Evolutionary conservation across 306 rosid genomes (phyloP), one percentile per base, ranked within the genome.

Genomic region (Clitoria ternatea): DNA sequence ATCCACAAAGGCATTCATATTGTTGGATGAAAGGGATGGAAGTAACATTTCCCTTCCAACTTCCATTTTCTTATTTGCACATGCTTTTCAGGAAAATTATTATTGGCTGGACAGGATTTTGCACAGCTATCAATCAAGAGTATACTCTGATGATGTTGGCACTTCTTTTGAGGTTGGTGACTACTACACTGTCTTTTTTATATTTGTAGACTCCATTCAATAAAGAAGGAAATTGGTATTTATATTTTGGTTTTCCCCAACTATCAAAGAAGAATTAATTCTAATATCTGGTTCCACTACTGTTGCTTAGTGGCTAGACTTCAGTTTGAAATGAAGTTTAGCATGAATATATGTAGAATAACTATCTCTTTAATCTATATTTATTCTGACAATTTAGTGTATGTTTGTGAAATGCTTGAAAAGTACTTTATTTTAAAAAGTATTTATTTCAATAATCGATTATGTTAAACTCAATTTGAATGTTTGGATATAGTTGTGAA

Each of bases 61-160:
- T 76, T 59, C 33, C 29, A 47, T 50, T 55, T 68, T 73, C 86
- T 71, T 74, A 77, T 79, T 74, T 73, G 60, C 69, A 69, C 68
- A 4, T 70, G 37, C 60, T 76, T 81, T 80, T 82, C 90, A 94
- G 98, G 97, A 94, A 81, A 94, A 90, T 59, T 89, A 89, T 80
- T 94, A 81, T 79, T 89, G 98, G 97, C 88, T 94, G 77, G 98
- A 94, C 74, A 84, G 87, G 89, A 90, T 94, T 83, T 81, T 94
- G 45, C 92, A 87, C 69, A 85, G 97, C 82, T 90, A 94, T 84
- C 98, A 89, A 73, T 94, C 98, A 57, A 89, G 97, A 81, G 83
- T 79, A 73, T 94, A 87, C 84, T 79, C 95, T 22, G 97, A 87
- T 67, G 89, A 94, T 65, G 85, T 85, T 66, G 94, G 90, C 52